A percentile compares a stretch with the other conserved stretches of the same genome.
These are phyloP conservation scores for Annulohypoxylon nitens DNA, from an alignment of 495 filamentous ascomycete species.

Conservation along the genomic window DNA sequence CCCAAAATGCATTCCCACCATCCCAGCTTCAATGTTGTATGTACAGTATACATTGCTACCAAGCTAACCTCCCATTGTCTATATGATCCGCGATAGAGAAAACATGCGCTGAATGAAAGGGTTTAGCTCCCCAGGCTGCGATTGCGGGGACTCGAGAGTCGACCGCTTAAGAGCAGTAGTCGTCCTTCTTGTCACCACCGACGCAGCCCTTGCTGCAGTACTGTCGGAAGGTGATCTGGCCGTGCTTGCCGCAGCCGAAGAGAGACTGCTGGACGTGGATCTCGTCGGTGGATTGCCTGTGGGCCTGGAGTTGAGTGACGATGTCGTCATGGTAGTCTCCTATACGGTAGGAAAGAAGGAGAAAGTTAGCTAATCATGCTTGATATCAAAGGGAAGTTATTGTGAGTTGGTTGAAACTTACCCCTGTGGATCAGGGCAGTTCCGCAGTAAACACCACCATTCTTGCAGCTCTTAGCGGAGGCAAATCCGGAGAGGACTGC, in stretches of 20 bases:
- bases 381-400: not conserved
- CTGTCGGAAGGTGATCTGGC: not conserved
- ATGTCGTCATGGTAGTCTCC: slow-evolving; percentile 4
- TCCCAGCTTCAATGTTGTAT: not conserved
- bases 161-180: not conserved
- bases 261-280: not conserved
- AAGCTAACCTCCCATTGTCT: slow-evolving; percentile 9
- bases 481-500: not conserved
- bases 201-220: not conserved
- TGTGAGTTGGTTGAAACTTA: not conserved
- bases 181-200: slow-evolving; percentile 3
- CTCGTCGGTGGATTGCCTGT: not conserved
- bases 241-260: slow-evolving; percentile 5
- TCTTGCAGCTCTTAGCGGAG: slow-evolving; percentile 4
- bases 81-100: not conserved
- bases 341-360: not conserved
- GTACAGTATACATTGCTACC: not conserved
- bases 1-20: not conserved
- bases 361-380: not conserved
- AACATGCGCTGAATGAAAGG: not conserved
- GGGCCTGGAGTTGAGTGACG: not conserved
- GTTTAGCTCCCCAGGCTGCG: not conserved
- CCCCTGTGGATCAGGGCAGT: not conserved
- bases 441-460: not conserved
- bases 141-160: not conserved